These are phyloP conservation scores for Dryadomyces quercivorus DNA, from an alignment of 2,329 filamentous ascomycete species.

Conservation along the genomic window DNA sequence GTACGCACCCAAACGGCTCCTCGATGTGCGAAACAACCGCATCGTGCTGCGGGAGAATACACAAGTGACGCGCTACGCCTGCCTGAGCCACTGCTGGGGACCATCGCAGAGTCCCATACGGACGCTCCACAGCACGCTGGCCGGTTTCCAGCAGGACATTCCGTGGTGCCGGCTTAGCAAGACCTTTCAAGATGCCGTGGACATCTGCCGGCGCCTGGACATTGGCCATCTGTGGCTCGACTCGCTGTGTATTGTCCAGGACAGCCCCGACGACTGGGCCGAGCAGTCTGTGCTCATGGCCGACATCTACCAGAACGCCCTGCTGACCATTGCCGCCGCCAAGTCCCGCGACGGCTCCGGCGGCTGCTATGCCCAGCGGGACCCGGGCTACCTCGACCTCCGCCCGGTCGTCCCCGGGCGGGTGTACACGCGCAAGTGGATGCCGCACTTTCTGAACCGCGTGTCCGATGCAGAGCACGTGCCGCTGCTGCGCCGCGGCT, in stretches of 20 bases:
- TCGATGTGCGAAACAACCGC: not conserved
- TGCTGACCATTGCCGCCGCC: not conserved
- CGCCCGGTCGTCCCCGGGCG: not conserved
- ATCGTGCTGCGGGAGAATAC: not conserved
- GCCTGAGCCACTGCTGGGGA: conserved; percentile 12
- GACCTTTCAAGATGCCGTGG: conserved; percentile 10
- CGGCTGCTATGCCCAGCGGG: not conserved
- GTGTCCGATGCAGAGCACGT: not conserved
- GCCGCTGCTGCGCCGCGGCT: not conserved
- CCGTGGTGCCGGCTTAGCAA: conserved; percentile 1
- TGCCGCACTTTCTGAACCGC: not conserved
- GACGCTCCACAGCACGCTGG: not conserved
- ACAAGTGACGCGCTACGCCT: conserved; percentile 4
- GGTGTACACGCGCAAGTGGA: not conserved
- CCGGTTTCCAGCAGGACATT: conserved; percentile 2
- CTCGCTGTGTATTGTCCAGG: conserved; percentile 12
- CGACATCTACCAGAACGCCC: not conserved
- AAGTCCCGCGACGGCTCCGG: not conserved
- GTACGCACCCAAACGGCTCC: not conserved
- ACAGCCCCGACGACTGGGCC: not conserved
- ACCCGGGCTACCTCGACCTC: not conserved
- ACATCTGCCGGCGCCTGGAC: conserved; percentile 6
- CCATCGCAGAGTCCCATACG: not conserved
- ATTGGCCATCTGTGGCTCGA: conserved; percentile 11
- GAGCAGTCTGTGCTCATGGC: not conserved